Base-by-base conservation (phyloP, 2,329 filamentous ascomycete genomes). In the Fusarium sp. region DNA sequence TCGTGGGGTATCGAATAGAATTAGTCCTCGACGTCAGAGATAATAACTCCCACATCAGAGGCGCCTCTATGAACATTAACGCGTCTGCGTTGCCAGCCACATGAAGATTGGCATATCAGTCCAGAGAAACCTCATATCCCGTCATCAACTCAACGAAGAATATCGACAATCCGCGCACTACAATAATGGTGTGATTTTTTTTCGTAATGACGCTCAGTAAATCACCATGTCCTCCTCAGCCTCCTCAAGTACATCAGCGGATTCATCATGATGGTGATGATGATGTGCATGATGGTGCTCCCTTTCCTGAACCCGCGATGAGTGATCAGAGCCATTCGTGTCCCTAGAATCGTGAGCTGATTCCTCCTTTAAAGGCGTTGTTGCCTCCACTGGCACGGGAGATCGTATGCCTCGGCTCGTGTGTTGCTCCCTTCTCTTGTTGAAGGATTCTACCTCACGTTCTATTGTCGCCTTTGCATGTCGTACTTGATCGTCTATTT, bases 151-250 rank as follows among this genome's bases (percentile, higher is more conserved):
- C 15, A 26, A 57, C 31, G 42, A 24, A n/a, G 19, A 19, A 28
- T 17, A 51, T 31, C 28, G 44, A 24, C 19, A 62, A n/a, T 44
- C 31, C 36, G 24, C 54, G 38, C 51, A 28, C 28, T 9, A 13
- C 10, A 59, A 33, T 26, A 24, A 40, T 17, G 24, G n/a, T n/a
- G 8, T 19, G 14, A 38, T 21, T 40, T 17, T n/a, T 40, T 9
- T 11, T 11, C n/a, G 22, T 6, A 19, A 38, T 24, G 4, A 17
- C 33, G 21, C 46, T 87, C 83, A 97, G 82, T 97, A 97, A 62
- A 97, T 95, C 54, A 97, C 93, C 73, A 91, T 94, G 75, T 97
- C 94, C 82, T 98, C 94, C 63, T 94, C 93, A 56, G 91, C 92
- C 78, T 94, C 92, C 55, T 96, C 89, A 70, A 97, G 85, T 58